Evolutionary conservation across 1,284 basidiomycete species (phyloP), one percentile per base, ranked within the genome.

Genomic region (Trichosporon sp.): DNA sequence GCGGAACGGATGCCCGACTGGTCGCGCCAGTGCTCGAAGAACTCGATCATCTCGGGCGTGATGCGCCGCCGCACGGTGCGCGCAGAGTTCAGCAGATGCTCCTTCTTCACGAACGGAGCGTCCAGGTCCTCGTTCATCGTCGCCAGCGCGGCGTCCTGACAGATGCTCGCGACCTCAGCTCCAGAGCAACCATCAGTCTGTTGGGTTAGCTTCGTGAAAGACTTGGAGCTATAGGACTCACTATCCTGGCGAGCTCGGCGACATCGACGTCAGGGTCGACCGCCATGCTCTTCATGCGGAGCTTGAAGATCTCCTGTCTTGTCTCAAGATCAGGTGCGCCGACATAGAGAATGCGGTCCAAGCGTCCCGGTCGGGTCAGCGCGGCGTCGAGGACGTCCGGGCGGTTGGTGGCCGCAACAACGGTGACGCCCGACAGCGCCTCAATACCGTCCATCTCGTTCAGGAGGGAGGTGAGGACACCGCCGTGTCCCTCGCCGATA

Each of bases 401-500:
- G 65, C 95, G 85, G 80, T 99, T 99, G 4, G 97, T 99, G 0
- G 97, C 97, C 0, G 95, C 97, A 3, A 99, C 88, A 42, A 99
- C 89, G 0, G 94, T 94, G 15, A 99, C 97, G 0, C 95, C 93
- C 3, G 91, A 86, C 23, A 98, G 86, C 81, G 94, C 92, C 82
- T 98, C 93, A 1, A 99, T 92, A 13, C 97, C 97, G 80, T 99
- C 97, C 93, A 99, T 98, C 83, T 98, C 97, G 78, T 95, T 99
- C 66, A 99, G 83, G 23, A 99, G 86, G 70, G 90, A 96, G 0
- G 95, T 97, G 21, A 99, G 87, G 13, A 98, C 93, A 7, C 96
- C 93, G n/a, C 81, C 81, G 74, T 94, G 90, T 8, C 68, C 85
- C 62, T 90, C 89, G 13, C 88, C 87, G 2, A 86, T 85, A 1